A percentile compares a stretch with the other conserved stretches of the same genome.
Evolutionary conservation across 176 grass and related monocot genomes (phyloP).

Genomic region (Cenchrus purpureus): DNA sequence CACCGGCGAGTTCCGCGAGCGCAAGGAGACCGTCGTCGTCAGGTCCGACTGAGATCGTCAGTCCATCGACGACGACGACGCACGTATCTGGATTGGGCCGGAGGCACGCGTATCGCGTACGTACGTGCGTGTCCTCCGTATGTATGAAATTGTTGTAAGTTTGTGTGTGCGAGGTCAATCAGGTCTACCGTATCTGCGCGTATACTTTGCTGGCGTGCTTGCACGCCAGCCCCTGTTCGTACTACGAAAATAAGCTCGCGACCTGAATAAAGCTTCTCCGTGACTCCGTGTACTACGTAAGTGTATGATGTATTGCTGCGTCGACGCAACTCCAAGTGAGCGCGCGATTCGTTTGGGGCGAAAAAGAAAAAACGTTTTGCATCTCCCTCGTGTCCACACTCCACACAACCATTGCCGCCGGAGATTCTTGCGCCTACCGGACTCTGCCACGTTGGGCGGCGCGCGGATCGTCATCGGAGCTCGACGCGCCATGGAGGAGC

Average conservation of each 20-base stretch:
- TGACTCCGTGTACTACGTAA: background rate
- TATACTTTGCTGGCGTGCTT: background rate
- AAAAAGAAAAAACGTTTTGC: too few species aligned
- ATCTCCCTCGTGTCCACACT: too few species aligned
- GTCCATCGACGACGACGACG: too few species aligned
- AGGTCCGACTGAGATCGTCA: constrained; percentile 25
- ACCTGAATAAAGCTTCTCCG: constrained; percentile 29
- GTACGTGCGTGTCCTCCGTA: background rate
- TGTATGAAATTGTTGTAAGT: background rate
- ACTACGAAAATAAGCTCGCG: constrained; percentile 33
- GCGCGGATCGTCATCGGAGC: too few species aligned
- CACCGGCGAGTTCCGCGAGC: constrained; percentile 60
- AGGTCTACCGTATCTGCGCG: background rate
- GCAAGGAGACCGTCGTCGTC: constrained; percentile 43
- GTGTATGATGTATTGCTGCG: background rate
- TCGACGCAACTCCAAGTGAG: background rate
- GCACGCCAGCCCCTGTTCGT: background rate
- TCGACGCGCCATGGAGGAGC: too few species aligned
- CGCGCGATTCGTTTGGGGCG: background rate
- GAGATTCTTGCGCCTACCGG: too few species aligned
- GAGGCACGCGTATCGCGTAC: background rate
- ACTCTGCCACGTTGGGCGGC: too few species aligned
- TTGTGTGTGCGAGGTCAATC: constrained; percentile 17
- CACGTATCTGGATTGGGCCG: background rate
- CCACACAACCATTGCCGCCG: too few species aligned